Percentiles rank a stretch among this genome's conserved stretches.
phyloP scores from a whole-genome alignment of 2,329 filamentous ascomycete genomes.

The Fusarium zealandicum region DNA sequence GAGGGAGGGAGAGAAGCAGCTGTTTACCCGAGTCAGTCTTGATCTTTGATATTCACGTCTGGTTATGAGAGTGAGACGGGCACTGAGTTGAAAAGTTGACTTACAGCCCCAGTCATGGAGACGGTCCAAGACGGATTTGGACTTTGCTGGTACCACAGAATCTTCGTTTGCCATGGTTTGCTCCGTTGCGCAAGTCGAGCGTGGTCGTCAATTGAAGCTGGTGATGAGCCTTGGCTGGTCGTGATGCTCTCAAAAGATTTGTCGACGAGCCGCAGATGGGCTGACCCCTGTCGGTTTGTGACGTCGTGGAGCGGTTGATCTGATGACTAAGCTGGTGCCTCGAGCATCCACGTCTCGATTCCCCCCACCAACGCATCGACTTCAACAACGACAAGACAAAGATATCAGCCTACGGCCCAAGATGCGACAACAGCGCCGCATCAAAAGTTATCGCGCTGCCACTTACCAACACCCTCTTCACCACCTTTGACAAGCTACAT shows the following conservation, averaged over 20 bases:
- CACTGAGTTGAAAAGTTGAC: slow-evolving; percentile 38
- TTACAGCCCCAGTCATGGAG: slow-evolving; percentile 60
- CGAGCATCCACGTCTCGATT: neutral
- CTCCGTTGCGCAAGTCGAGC: slow-evolving; percentile 4
- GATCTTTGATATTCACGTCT: neutral
- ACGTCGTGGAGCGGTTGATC: slow-evolving; percentile 20
- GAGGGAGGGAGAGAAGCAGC: slow-evolving; percentile 62
- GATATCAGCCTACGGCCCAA: neutral
- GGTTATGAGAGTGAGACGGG: slow-evolving; percentile 3
- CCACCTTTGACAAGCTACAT: neutral
- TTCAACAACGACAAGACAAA: neutral
- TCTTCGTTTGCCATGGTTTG: slow-evolving; percentile 43
- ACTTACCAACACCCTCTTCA: neutral
- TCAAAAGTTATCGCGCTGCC: neutral
- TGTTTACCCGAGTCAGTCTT: slow-evolving; percentile 40
- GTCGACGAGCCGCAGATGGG: neutral
- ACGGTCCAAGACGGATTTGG: slow-evolving; percentile 45
- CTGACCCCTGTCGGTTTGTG: slow-evolving; percentile 22
- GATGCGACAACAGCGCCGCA: neutral
- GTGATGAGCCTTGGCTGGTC: slow-evolving; percentile 1
- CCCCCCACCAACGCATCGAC: slow-evolving; percentile 9
- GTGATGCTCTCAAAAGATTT: slow-evolving; percentile 32
- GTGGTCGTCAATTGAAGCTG: slow-evolving; percentile 21
- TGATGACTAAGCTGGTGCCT: slow-evolving; percentile 28
- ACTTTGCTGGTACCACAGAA: slow-evolving; percentile 17